phyloP scores from a whole-genome alignment of 345 rosid species.

The Citrus australasica region DNA sequence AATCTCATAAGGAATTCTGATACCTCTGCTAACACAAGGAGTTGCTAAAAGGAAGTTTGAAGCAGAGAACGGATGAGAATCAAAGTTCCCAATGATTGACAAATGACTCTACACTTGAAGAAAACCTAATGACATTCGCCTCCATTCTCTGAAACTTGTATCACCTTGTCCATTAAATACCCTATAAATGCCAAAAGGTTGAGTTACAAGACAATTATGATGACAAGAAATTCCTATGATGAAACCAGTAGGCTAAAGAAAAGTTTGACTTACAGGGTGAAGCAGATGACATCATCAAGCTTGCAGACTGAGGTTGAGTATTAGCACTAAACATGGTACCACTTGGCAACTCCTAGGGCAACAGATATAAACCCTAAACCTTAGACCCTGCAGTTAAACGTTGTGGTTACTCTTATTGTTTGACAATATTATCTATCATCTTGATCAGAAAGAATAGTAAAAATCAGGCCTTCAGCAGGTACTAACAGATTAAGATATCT shows the following conservation, averaged over 20 bases:
- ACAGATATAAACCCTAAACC: conserved; percentile 40
- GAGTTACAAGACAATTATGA: conserved; percentile 24
- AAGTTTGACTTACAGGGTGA: conserved; percentile 44
- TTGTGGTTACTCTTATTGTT: conserved; percentile 29
- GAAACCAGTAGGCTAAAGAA: conserved; percentile 40
- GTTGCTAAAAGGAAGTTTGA: neutral
- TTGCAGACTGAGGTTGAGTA: conserved; percentile 46
- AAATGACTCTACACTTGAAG: conserved; percentile 6
- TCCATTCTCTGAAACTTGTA: conserved; percentile 13
- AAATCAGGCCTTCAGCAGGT: conserved; percentile 3
- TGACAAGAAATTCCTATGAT: conserved; percentile 37
- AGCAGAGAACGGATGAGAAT: neutral
- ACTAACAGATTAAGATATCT: conserved; percentile 11
- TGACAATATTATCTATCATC: conserved; percentile 22
- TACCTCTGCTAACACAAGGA: conserved; percentile 7
- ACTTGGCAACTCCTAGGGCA: conserved; percentile 49
- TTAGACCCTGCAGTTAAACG: conserved; percentile 49
- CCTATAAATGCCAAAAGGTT: conserved; percentile 31
- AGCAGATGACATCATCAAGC: conserved; percentile 48
- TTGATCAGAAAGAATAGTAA: conserved; percentile 22
- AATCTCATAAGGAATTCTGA: conserved; percentile 4
- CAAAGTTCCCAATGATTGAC: conserved; percentile 1
- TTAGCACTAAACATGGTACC: conserved; percentile 48
- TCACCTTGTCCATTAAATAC: conserved; percentile 21
- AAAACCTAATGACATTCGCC: conserved; percentile 24